These are phyloP conservation scores for Cyberlindnera bimundalis DNA, from an alignment of 805 yeast genomes.

Conservation along the genomic window DNA sequence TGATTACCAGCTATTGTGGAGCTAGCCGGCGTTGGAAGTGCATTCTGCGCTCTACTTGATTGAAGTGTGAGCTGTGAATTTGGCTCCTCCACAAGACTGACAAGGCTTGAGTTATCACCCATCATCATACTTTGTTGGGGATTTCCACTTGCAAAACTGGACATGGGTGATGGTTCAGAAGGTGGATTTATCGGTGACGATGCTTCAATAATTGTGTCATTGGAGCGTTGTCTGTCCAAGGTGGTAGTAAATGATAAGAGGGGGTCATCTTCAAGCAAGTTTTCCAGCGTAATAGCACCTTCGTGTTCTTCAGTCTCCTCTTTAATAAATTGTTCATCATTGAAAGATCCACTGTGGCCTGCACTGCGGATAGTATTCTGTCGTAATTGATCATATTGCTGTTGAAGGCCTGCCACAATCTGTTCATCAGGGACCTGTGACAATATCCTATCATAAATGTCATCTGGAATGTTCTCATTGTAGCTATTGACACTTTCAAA, in stretches of 20 bases:
- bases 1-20: conserved; percentile 13
- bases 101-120: conserved; percentile 8
- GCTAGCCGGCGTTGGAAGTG: conserved; percentile 17
- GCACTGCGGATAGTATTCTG: conserved; percentile 7
- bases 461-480: conserved; percentile 12
- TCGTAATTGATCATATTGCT: conserved; percentile 10
- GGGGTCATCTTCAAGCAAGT: conserved; percentile 28
- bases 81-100: conserved; percentile 10
- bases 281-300: conserved; percentile 24
- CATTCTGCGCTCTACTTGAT: conserved; percentile 1
- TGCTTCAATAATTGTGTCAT: conserved; percentile 27
- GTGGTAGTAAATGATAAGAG: conserved; percentile 25
- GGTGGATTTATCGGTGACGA: conserved; percentile 19
- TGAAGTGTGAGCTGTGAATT: neutral
- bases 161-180: conserved; percentile 8
- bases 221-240: conserved; percentile 27
- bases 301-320: neutral
- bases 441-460: conserved; percentile 14
- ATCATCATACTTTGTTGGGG: neutral
- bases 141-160: conserved; percentile 1
- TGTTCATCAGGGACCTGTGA: conserved; percentile 21
- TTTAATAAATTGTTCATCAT: neutral
- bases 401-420: conserved; percentile 21
- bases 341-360: conserved; percentile 7
- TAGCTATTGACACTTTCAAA: conserved; percentile 8